Conservation (phyloP, 78 protist species). For the Isochrysis galbana region DNA sequence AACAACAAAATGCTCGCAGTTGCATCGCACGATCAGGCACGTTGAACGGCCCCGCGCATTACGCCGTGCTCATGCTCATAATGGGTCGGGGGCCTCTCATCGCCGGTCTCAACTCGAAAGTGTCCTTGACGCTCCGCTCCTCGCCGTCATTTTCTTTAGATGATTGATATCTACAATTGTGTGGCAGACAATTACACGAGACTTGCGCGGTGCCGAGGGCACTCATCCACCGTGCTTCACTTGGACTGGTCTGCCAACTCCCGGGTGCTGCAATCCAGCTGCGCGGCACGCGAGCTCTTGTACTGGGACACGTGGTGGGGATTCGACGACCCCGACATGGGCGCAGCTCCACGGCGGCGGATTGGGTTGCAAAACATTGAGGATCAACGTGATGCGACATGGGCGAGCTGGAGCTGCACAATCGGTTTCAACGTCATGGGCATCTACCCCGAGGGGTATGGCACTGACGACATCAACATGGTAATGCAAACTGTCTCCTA, state of each 20-base stretch:
- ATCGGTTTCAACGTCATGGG: slow-evolving; percentile 20
- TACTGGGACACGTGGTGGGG: background rate
- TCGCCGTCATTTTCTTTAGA: no score
- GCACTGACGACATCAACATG: background rate
- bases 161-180: background rate
- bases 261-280: background rate
- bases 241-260: background rate
- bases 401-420: background rate
- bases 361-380: background rate
- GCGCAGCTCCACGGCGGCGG: background rate
- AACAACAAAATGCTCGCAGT: background rate
- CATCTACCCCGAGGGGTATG: background rate
- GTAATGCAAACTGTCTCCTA: no score
- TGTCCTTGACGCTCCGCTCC: background rate
- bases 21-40: background rate
- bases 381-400: background rate
- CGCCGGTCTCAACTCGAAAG: no score
- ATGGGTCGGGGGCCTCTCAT: no score
- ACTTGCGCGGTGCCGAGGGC: background rate
- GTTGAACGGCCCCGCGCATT: background rate
- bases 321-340: background rate
- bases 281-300: slow-evolving; percentile 25
- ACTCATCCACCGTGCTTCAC: background rate
- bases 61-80: background rate
- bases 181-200: background rate